These are phyloP conservation scores for Diaporthe vaccinii DNA, from an alignment of 2,329 filamentous ascomycete genomes.

Conservation along the genomic window DNA sequence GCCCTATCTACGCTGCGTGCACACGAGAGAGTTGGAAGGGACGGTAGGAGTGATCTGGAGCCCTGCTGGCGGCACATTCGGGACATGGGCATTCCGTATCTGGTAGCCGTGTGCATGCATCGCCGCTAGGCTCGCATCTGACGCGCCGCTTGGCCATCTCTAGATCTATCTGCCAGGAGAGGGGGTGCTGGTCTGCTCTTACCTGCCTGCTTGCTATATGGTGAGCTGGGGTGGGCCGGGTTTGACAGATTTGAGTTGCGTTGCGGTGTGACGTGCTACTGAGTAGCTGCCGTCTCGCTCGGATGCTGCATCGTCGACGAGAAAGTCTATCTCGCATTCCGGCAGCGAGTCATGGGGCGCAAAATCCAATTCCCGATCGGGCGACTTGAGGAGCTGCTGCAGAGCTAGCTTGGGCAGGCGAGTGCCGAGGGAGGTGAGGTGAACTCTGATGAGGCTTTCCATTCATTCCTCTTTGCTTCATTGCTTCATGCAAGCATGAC, in stretches of 20 bases:
- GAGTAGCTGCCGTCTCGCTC: constrained; percentile 9
- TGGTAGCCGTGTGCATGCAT: too few species aligned
- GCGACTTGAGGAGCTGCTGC: background rate
- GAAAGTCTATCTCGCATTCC: constrained; percentile 24
- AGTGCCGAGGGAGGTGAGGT: constrained; percentile 8
- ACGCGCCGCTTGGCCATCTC: background rate
- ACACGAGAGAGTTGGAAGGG: background rate
- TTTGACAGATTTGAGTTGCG: background rate
- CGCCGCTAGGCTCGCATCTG: background rate
- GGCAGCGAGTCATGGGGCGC: constrained; percentile 14
- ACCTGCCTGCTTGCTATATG: background rate
- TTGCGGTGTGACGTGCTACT: constrained; percentile 23
- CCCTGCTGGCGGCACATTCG: background rate
- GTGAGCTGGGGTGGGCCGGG: background rate
- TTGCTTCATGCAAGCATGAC: constrained; percentile 12
- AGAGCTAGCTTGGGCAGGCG: constrained; percentile 4
- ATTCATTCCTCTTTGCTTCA: background rate
- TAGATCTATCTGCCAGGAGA: background rate
- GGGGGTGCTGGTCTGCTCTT: background rate
- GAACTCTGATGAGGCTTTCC: constrained; percentile 20
- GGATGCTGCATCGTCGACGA: constrained; percentile 20
- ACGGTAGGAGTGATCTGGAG: background rate
- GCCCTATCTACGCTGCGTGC: background rate
- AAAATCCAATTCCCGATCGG: background rate
- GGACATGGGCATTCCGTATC: background rate